A percentile compares a stretch with the other conserved stretches of the same genome.
phyloP scores from a whole-genome alignment of 1,139 yeast genomes.

The Scheffersomyces stambukii region DNA sequence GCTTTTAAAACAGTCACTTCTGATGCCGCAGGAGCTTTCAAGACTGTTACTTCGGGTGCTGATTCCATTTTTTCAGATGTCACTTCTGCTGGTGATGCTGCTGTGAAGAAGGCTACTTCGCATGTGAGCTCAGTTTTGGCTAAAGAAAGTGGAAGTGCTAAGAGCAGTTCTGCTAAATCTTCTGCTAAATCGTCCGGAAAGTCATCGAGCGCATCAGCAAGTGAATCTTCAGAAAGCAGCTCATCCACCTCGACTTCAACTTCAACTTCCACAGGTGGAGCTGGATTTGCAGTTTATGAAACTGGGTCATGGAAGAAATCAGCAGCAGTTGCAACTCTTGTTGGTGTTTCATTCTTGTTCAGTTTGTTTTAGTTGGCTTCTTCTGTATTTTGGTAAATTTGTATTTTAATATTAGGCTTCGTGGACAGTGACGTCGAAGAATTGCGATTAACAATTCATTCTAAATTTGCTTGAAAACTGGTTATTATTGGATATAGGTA shows the following conservation, averaged over 20 bases:
- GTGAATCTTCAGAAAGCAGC: constrained; percentile 3
- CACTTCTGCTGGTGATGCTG: constrained; percentile 17
- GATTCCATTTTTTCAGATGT: constrained; percentile 16
- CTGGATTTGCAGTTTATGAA: constrained; percentile 9
- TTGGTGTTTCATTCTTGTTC: constrained; percentile 35
- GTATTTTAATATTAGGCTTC: too few species aligned
- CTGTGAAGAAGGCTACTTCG: too few species aligned
- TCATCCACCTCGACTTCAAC: constrained; percentile 13
- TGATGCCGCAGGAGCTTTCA: constrained; percentile 9
- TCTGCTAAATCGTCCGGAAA: constrained; percentile 8
- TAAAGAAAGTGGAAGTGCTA: constrained; percentile 1
- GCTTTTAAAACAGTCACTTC: constrained; percentile 14
- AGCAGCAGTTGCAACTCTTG: constrained; percentile 32
- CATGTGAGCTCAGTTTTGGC: too few species aligned
- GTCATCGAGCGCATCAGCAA: constrained; percentile 6
- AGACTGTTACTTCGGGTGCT: constrained; percentile 12
- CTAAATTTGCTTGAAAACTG: too few species aligned
- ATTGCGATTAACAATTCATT: too few species aligned
- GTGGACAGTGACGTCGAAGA: too few species aligned
- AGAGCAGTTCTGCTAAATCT: constrained; percentile 4
- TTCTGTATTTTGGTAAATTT: too few species aligned
- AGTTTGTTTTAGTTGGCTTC: constrained; percentile 32
- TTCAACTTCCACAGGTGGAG: constrained; percentile 15
- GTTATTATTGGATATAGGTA: too few species aligned
- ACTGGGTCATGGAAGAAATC: constrained; percentile 40